A percentile compares a stretch with the other conserved stretches of the same genome.
These are phyloP conservation scores for Mycena maculata DNA, from an alignment of 768 basidiomycete genomes.

Conservation along the genomic window DNA sequence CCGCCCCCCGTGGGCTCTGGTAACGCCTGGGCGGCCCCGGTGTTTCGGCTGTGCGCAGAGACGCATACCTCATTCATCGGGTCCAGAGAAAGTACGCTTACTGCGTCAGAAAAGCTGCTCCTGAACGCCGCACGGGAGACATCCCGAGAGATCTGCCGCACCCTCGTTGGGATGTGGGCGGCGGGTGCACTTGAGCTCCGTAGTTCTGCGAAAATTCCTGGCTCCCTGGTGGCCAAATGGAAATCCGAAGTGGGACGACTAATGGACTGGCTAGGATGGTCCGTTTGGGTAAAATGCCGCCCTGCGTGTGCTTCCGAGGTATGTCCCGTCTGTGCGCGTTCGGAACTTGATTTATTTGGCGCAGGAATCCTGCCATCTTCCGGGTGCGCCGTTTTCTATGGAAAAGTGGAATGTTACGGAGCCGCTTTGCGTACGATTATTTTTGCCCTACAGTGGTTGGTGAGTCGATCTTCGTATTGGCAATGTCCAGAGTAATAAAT, in stretches of 20 bases:
- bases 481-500: no score
- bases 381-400: slow-evolving; percentile 27
- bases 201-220: slow-evolving; percentile 1
- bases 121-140: slow-evolving; percentile 48
- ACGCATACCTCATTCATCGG: slow-evolving; percentile 44
- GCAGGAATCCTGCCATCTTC: slow-evolving; percentile 29
- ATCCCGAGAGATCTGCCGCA: slow-evolving; percentile 58
- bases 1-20: slow-evolving; percentile 26
- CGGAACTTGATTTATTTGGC: slow-evolving; percentile 5
- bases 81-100: slow-evolving; percentile 30
- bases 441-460: slow-evolving; percentile 25
- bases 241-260: slow-evolving; percentile 45
- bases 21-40: slow-evolving; percentile 47
- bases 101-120: slow-evolving; percentile 46
- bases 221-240: slow-evolving; percentile 47
- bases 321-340: slow-evolving; percentile 26
- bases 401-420: slow-evolving; percentile 17
- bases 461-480: background rate
- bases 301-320: slow-evolving; percentile 61
- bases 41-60: slow-evolving; percentile 46
- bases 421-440: slow-evolving; percentile 20
- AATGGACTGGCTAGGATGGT: slow-evolving; percentile 67
- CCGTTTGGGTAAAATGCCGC: slow-evolving; percentile 59
- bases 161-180: slow-evolving; percentile 60
- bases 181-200: slow-evolving; percentile 44